A percentile compares a stretch with the other conserved stretches of the same genome.
These are phyloP conservation scores for Epichloe typhina DNA, from an alignment of 2,329 filamentous ascomycete genomes.

Conservation along the genomic window DNA sequence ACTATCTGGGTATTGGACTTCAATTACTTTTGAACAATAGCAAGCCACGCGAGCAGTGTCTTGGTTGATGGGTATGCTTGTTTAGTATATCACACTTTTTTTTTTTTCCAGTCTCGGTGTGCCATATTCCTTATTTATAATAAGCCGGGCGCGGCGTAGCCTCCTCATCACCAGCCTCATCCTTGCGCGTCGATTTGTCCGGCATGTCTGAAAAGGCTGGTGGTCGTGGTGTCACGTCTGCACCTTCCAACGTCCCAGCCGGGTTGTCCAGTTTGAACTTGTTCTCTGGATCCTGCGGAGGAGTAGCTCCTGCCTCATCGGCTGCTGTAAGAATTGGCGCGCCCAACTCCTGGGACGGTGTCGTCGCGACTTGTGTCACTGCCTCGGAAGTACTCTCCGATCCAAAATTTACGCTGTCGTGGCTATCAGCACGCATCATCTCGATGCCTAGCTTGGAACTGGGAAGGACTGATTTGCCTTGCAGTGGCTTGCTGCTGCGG, in stretches of 20 bases:
- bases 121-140: conserved; percentile 10
- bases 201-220: conserved; percentile 5
- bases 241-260: not conserved
- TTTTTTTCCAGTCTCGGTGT: too few relatives aligned
- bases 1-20: too few relatives aligned
- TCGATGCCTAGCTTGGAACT: conserved; percentile 88
- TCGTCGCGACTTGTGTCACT: conserved; percentile 37
- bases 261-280: not conserved
- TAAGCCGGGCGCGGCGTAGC: conserved; percentile 26
- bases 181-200: not conserved
- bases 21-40: not conserved
- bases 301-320: not conserved
- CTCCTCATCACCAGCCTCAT: conserved; percentile 18
- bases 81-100: not conserved
- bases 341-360: conserved; percentile 30
- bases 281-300: conserved; percentile 9
- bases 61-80: not conserved
- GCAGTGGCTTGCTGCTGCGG: conserved; percentile 23
- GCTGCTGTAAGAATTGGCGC: conserved; percentile 15
- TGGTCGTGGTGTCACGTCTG: conserved; percentile 23
- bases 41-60: too few relatives aligned
- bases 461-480: conserved; percentile 44
- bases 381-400: conserved; percentile 38
- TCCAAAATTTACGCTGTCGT: conserved; percentile 57
- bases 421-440: conserved; percentile 95